Evolutionary conservation across 1,284 basidiomycete species (phyloP), one percentile per base, ranked within the genome.

Genomic region (Cryptococcus depauperatus): DNA sequence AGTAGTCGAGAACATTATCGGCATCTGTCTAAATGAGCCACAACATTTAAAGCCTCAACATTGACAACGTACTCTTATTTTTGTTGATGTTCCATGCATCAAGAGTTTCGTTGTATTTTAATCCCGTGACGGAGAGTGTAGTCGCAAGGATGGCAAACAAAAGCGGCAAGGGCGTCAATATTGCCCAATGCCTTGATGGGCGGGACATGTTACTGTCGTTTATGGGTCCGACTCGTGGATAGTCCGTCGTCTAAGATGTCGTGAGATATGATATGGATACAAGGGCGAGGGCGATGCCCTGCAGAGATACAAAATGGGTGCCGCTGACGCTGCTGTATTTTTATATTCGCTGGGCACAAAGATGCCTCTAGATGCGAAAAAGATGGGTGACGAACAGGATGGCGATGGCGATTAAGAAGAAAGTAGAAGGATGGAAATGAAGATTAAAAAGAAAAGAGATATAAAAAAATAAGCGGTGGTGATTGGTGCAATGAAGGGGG

Each of bases 21-120:
- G 79, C 74, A 18, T 84, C 84, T 71, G 80, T 75, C 27, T 11
- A n/a, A n/a, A n/a, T n/a, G n/a, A n/a, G 30, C 13, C 22, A 5
- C 18, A 14, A 26, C 28, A 35, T 18, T 26, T n/a, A 28, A 43
- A 22, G 25, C 28, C 25, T 35, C 41, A 21, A 32, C 19, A 34
- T 35, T 27, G 16, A n/a, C 1, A 14, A 56, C 63, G 40, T 39
- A 70, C 69, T 55, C 70, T 85, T 74, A 69, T 89, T 90, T 61
- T 78, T 72, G 71, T 93, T 92, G 65, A 92, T 73, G 66, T 93
- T 92, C 74, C 82, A 91, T 53, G 81, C 75, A 41, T 76, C 74
- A 52, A 90, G 79, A 47, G 84, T 80, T n/a, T 79, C 77, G 42
- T 80, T 77, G 66, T 85, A 92, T 37, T n/a, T 33, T 14, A 47